A percentile compares a stretch with the other conserved stretches of the same genome.
Evolutionary conservation across 139 green algal genomes (phyloP).

Genomic region (Pleodorina starrii): DNA sequence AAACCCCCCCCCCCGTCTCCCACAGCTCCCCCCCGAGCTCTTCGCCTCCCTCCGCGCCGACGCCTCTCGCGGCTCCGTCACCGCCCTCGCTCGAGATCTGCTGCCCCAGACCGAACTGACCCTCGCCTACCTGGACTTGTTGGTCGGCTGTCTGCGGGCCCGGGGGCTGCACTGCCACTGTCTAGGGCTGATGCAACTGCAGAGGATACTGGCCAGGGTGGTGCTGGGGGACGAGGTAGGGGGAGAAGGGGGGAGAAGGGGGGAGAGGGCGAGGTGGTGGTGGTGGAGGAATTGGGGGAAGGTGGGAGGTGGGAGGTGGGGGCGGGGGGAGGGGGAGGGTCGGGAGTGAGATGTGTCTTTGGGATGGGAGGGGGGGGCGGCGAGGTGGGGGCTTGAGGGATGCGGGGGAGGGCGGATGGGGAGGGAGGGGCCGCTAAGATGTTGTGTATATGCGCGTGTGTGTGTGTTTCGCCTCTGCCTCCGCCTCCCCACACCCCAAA

Average conservation of each 20-base stretch:
- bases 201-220: slow-evolving; percentile 55
- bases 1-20: not conserved
- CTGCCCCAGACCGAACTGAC: slow-evolving; percentile 59
- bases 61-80: not conserved
- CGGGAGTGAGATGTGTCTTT: too few species aligned
- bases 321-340: too few species aligned
- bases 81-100: slow-evolving; percentile 2
- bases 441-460: not conserved
- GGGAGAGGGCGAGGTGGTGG: not conserved
- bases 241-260: not conserved
- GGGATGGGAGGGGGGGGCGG: too few species aligned
- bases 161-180: slow-evolving; percentile 48
- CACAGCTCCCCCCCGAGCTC: slow-evolving; percentile 29
- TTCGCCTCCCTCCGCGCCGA: not conserved
- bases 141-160: slow-evolving; percentile 30
- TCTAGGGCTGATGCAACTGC: slow-evolving; percentile 65
- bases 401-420: too few species aligned
- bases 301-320: not conserved
- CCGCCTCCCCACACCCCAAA: not conserved
- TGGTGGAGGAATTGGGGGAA: not conserved
- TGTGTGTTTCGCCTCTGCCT: not conserved
- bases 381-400: too few species aligned
- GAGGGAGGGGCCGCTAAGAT: too few species aligned
- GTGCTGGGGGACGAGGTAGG: slow-evolving; percentile 56
- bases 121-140: slow-evolving; percentile 56